These are phyloP conservation scores for Gymnopilus junonius DNA, from an alignment of 768 basidiomycete species.

Conservation along the genomic window DNA sequence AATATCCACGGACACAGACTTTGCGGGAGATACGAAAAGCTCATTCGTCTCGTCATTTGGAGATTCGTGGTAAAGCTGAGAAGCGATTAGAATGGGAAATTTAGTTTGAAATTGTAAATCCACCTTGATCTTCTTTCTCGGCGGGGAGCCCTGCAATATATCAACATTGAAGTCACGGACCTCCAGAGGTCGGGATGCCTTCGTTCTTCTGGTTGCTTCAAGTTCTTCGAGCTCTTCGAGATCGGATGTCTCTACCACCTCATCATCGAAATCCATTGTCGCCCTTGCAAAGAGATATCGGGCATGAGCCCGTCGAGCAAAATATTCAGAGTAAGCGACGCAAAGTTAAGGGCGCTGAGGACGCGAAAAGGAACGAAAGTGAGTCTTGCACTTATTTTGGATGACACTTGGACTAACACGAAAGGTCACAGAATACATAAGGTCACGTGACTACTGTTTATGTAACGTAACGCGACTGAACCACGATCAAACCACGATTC, in stretches of 20 bases:
- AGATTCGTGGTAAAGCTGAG: not conserved
- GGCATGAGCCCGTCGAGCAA: not conserved
- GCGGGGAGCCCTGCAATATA: not conserved
- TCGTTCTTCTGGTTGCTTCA: not conserved
- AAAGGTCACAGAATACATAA: constrained; percentile 1
- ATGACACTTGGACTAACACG: constrained; percentile 7
- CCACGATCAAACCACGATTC: no score
- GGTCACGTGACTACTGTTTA: not conserved
- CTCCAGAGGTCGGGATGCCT: not conserved
- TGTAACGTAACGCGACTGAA: not conserved
- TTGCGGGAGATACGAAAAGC: constrained; percentile 7
- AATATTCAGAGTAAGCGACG: not conserved
- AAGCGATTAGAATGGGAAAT: not conserved
- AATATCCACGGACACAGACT: constrained; percentile 15
- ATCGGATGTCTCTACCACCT: constrained; percentile 67
- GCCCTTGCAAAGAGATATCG: not conserved
- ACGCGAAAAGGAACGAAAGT: not conserved
- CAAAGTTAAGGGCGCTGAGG: not conserved
- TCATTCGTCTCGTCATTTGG: not conserved
- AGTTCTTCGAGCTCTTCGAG: constrained; percentile 59
- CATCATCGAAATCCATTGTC: constrained; percentile 31
- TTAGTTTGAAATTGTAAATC: not conserved
- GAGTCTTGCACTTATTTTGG: not conserved
- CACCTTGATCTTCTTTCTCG: constrained; percentile 14
- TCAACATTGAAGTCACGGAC: not conserved